Evolutionary conservation across 495 filamentous ascomycete species (phyloP).

Genomic region (Lentithecium fluviatile): DNA sequence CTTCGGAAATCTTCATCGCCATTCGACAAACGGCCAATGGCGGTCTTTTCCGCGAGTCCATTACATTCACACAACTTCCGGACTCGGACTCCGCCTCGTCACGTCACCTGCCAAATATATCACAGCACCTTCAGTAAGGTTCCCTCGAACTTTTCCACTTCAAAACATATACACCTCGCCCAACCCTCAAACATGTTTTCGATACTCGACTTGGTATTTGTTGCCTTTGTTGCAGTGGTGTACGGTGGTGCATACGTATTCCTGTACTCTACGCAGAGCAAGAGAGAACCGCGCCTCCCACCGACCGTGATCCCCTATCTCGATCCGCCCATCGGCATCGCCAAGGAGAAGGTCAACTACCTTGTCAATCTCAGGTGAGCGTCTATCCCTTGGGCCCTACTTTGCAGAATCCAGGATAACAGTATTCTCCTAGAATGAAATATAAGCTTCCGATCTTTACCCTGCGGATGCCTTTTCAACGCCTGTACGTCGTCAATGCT

Average conservation of each 20-base stretch:
- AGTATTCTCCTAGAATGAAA: background rate
- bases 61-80: no score
- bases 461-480: constrained; percentile 38
- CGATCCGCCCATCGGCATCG: background rate
- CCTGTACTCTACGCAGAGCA: background rate
- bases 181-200: no score
- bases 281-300: background rate
- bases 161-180: no score
- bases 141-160: no score
- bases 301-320: background rate
- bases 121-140: no score
- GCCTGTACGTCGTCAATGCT: constrained; percentile 43
- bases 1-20: no score
- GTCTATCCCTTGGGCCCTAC: background rate
- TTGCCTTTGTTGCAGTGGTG: background rate
- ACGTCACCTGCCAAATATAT: no score
- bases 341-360: background rate
- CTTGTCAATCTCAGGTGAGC: background rate
- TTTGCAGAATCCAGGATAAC: background rate
- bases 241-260: background rate
- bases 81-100: no score
- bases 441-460: constrained; percentile 38
- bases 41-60: no score
- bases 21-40: no score
- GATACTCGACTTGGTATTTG: no score